Evolutionary conservation across 305 asterid genomes (phyloP), one percentile per base, ranked within the genome.

Genomic region (Fraxinus xanthoxyloides): DNA sequence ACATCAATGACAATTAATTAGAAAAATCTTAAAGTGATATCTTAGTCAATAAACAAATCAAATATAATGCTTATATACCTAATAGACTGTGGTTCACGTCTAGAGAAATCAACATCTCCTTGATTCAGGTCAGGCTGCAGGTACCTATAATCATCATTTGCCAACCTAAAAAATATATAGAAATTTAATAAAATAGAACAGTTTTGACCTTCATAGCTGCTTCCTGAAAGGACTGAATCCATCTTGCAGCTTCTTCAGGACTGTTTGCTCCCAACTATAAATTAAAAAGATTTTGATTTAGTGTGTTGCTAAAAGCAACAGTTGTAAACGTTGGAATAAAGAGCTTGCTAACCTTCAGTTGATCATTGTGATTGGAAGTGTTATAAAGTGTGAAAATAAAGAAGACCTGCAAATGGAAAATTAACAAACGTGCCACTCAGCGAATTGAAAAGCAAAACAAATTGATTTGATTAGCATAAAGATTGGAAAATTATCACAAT

Each of bases 191-290:
- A 30, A 82, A 77, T 38, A 69, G 43, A 87, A 82, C 78, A 77
- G 40, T 82, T 77, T 79, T 75, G 81, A 94, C 98, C 98, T 93
- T 92, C 84, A 94, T 88, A 82, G 98, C 95, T 63, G 97, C 92
- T 83, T 94, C 97, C 83, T 93, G 97, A 82, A 95, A 88, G 77
- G 98, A 92, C 75, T 93, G 98, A 77, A 95, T 95, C 99, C 98
- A 95, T 85, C 86, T 93, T 84, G 97, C 98, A 38, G 98, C 99
- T 87, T 95, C 99, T 81, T 95, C 99, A 30, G 99, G 98, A 88
- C 97, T 93, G 86, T 86, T 93, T 86, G 99, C 99, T 88, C 99
- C 99, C 89, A 95, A 89, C 98, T 95, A 85, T 40, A 87, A 82
- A 85, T 74, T 74, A 83, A 61, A 79, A 82, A 46, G 59, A 81